A percentile compares a stretch with the other conserved stretches of the same genome.
Evolutionary conservation across 768 basidiomycete genomes (phyloP).

Genomic region (Gloeophyllum trabeum): DNA sequence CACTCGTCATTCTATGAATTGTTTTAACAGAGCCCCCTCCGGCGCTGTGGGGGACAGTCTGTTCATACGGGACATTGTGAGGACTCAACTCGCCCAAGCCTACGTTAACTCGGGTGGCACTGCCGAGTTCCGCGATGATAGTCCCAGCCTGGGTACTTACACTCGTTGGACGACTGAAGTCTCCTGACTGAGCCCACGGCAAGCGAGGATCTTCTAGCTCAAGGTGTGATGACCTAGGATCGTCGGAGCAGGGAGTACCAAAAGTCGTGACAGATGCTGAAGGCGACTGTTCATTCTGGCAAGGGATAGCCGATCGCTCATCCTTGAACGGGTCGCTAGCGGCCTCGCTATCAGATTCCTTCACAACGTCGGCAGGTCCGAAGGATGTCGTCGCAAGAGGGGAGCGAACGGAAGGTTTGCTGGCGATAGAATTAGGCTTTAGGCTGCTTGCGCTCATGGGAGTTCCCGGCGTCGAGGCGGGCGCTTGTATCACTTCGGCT

Average conservation of each 20-base stretch:
- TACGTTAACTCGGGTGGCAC: constrained; percentile 58
- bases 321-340: constrained; percentile 55
- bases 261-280: constrained; percentile 26
- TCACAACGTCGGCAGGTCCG: constrained; percentile 52
- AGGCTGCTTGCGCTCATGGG: constrained; percentile 23
- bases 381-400: constrained; percentile 65
- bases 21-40: constrained; percentile 24
- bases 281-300: not conserved
- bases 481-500: constrained; percentile 66
- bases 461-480: constrained; percentile 21
- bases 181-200: constrained; percentile 27
- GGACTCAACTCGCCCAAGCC: constrained; percentile 27
- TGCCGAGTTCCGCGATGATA: constrained; percentile 44
- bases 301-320: constrained; percentile 26
- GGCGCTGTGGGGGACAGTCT: constrained; percentile 13
- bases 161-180: constrained; percentile 42
- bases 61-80: constrained; percentile 9
- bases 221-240: too few species aligned
- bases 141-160: constrained; percentile 53
- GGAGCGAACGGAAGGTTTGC: constrained; percentile 39
- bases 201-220: constrained; percentile 24
- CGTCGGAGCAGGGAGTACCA: constrained; percentile 24
- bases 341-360: constrained; percentile 25
- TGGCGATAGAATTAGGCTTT: constrained; percentile 25
- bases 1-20: constrained; percentile 51